A percentile compares a stretch with the other conserved stretches of the same genome.
phyloP scores from a whole-genome alignment of 805 yeast species.

The Diddensiella caesifluorescens region DNA sequence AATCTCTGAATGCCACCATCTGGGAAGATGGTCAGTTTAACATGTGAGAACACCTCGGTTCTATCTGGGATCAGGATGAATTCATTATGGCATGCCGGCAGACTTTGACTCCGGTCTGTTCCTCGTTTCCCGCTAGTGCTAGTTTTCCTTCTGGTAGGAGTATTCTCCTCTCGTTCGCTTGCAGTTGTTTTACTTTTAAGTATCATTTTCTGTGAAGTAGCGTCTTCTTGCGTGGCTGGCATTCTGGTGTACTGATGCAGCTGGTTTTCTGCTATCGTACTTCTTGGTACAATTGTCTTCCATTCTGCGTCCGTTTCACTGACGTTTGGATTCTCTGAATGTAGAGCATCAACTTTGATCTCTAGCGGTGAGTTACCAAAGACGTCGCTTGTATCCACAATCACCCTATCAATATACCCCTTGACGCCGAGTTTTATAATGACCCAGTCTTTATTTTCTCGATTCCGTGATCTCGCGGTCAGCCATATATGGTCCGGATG shows the following conservation, averaged over 20 bases:
- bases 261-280: conserved; percentile 76
- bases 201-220: too few relatives aligned
- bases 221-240: too few relatives aligned
- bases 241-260: too few relatives aligned
- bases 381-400: conserved; percentile 89
- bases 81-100: too few relatives aligned
- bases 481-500: conserved; percentile 99
- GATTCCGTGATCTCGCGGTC: conserved; percentile 77
- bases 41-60: conserved; percentile 48
- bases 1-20: conserved; percentile 96
- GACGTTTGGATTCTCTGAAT: conserved; percentile 34
- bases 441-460: conserved; percentile 91
- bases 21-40: conserved; percentile 78
- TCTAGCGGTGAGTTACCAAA: conserved; percentile 92
- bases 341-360: conserved; percentile 59
- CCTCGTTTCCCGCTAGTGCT: too few relatives aligned
- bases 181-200: too few relatives aligned
- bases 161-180: too few relatives aligned
- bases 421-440: conserved; percentile 74
- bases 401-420: conserved; percentile 46
- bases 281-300: conserved; percentile 57
- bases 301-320: conserved; percentile 46
- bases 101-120: too few relatives aligned
- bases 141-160: too few relatives aligned
- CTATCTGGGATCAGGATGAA: too few relatives aligned